phyloP scores from a whole-genome alignment of 345 rosid species.

The Gossypium australe region DNA sequence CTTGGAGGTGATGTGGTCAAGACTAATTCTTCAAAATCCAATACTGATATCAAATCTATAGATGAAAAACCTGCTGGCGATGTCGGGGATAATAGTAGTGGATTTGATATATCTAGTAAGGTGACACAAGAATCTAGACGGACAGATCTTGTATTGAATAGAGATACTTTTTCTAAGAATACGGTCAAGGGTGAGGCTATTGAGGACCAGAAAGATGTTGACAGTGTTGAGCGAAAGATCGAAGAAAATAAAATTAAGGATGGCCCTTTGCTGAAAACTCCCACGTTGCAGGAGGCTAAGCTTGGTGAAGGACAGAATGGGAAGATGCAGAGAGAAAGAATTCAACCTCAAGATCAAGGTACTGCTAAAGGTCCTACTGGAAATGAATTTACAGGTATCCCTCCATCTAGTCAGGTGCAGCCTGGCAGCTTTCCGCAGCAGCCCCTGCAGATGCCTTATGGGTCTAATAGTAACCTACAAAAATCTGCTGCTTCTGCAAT shows the following conservation, averaged over 20 bases:
- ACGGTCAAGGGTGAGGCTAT: constrained; percentile 31
- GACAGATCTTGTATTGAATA: constrained; percentile 10
- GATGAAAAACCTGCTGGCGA: constrained; percentile 26
- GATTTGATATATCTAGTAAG: constrained; percentile 15
- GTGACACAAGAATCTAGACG: constrained; percentile 13
- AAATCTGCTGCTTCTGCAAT: constrained; percentile 34
- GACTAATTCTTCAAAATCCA: constrained; percentile 30
- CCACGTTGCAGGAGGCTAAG: constrained; percentile 25
- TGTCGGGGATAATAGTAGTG: constrained; percentile 15
- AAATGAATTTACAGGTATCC: constrained; percentile 12
- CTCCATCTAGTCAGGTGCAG: constrained; percentile 26
- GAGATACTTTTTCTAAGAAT: constrained; percentile 20
- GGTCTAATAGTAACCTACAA: constrained; percentile 32
- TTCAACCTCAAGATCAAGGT: constrained; percentile 21
- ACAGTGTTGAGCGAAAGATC: constrained; percentile 19
- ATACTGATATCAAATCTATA: constrained; percentile 28
- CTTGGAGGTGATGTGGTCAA: constrained; percentile 21
- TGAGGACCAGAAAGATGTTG: constrained; percentile 26
- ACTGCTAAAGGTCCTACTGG: constrained; percentile 24
- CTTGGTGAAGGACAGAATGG: constrained; percentile 21
- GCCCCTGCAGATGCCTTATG: constrained; percentile 18
- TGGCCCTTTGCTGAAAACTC: constrained; percentile 17
- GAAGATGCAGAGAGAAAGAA: constrained; percentile 21
- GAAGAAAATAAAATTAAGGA: constrained; percentile 29
- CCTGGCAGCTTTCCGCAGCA: constrained; percentile 19